Evolutionary conservation across 208 protist species (phyloP).

Genomic region (Naegleria gruberi): DNA sequence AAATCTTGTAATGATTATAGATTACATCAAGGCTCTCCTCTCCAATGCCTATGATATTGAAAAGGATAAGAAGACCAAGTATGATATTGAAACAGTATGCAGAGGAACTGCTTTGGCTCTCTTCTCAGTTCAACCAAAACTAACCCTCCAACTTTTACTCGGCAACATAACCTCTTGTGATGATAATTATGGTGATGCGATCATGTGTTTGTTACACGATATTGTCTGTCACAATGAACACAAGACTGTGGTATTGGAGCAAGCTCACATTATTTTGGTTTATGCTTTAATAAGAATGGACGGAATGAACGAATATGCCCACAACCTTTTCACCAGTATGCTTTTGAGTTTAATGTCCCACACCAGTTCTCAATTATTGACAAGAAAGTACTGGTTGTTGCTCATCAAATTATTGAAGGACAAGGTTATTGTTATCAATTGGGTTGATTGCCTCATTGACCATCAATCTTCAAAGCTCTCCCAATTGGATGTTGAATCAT

Average conservation of each 20-base stretch:
- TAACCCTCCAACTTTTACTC: background rate
- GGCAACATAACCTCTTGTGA: background rate
- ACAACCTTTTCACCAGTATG: background rate
- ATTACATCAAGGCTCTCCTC: background rate
- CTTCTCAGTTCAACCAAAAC: background rate
- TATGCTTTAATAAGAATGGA: background rate
- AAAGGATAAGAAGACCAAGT: background rate
- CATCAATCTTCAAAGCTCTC: background rate
- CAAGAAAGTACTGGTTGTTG: background rate
- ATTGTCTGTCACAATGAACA: background rate
- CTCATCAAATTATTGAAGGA: background rate
- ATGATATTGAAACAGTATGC: background rate
- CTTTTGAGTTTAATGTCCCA: background rate
- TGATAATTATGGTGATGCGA: background rate
- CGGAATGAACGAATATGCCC: background rate
- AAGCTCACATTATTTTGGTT: background rate
- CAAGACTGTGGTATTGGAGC: background rate
- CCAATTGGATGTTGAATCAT: background rate
- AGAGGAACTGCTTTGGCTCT: background rate
- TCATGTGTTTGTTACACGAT: background rate
- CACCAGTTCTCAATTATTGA: background rate
- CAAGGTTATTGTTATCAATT: background rate
- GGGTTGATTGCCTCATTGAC: background rate
- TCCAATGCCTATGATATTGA: background rate
- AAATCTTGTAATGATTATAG: background rate